These are phyloP conservation scores for Stylonectria norvegica DNA, from an alignment of 2,329 filamentous ascomycete species.

Conservation along the genomic window DNA sequence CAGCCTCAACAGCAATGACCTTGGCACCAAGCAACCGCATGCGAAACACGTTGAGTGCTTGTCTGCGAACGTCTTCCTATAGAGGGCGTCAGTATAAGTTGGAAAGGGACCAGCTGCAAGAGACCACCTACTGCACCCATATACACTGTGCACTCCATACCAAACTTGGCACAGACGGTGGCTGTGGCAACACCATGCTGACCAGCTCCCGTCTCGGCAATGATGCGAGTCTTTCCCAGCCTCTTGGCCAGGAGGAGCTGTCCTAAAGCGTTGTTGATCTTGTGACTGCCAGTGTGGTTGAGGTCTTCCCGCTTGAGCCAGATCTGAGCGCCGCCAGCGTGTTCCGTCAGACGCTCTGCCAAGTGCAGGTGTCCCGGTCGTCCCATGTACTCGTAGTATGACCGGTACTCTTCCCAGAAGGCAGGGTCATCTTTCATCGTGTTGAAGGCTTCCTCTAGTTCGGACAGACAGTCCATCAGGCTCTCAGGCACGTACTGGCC, in stretches of 20 bases:
- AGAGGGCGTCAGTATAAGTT: slow-evolving; percentile 19
- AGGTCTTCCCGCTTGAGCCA: slow-evolving; percentile 97
- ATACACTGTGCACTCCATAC: slow-evolving; percentile 96
- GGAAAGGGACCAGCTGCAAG: neutral
- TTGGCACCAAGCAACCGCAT: slow-evolving; percentile 94
- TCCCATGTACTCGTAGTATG: slow-evolving; percentile 97
- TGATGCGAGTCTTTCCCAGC: slow-evolving; percentile 93
- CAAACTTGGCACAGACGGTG: slow-evolving; percentile 96
- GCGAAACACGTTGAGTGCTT: slow-evolving; percentile 96
- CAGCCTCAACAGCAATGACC: slow-evolving; percentile 89
- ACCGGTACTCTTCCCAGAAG: slow-evolving; percentile 97
- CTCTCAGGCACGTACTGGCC: slow-evolving; percentile 97
- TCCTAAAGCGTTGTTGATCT: slow-evolving; percentile 98
- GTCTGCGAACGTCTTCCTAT: slow-evolving; percentile 85
- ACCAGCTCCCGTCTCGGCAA: slow-evolving; percentile 94
- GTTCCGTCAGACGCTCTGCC: slow-evolving; percentile 81
- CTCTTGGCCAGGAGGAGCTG: slow-evolving; percentile 83
- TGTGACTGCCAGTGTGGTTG: slow-evolving; percentile 97
- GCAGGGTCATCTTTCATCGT: slow-evolving; percentile 78
- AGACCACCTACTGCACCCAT: slow-evolving; percentile 71
- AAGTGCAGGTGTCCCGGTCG: slow-evolving; percentile 88
- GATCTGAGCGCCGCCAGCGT: slow-evolving; percentile 90
- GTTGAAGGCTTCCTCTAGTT: slow-evolving; percentile 90
- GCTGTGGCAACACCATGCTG: slow-evolving; percentile 98
- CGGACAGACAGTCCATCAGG: slow-evolving; percentile 90